Base-by-base conservation (phyloP, 768 basidiomycete species). In the Boletus pseudopeckii region DNA sequence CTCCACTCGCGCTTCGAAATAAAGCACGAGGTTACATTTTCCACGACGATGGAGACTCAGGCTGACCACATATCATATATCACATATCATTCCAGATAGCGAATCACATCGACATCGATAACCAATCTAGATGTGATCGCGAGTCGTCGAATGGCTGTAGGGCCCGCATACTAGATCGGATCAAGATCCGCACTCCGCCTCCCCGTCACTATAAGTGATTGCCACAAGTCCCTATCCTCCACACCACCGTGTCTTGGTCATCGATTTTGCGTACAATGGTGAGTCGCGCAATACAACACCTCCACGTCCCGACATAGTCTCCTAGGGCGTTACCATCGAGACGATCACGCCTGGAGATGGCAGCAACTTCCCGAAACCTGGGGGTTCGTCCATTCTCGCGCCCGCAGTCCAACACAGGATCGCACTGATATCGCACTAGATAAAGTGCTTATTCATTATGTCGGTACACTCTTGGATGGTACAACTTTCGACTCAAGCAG, bases 121-220 rank as follows among this genome's bases (percentile, higher is more conserved):
- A 67, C 62, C 45, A 55, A 58, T 59, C 55, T 42, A 41, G 57
- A 62, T 48, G 53, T 54, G 48, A 56, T 63, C 53, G 39, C 55
- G 40, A 47, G 57, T 36, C 48, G 49, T 50, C 30, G 53, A 55
- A 54, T 39, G 39, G 32, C 40, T 45, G 39, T 28, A 43, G 18
- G 39, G 39, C 43, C 52, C 47, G 42, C 36, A 60, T 56, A 45
- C 71, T 71, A 70, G 74, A 65, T 71, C 82, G 80, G 82, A 87
- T 86, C 85, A 81, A 83, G 85, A 85, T 87, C 85, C 82, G 83
- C 75, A 79, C 77, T 79, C 80, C 79, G 81, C 79, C 73, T 61
- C 67, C 67, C 68, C 65, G 67, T 69, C 68, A 72, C 71, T 71
- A 74, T 76, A 75, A 77, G 74, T 70, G 64, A 68, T 61, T 48